Evolutionary conservation across 1,284 basidiomycete species (phyloP).

Genomic region (Phellinidium pouzarii): DNA sequence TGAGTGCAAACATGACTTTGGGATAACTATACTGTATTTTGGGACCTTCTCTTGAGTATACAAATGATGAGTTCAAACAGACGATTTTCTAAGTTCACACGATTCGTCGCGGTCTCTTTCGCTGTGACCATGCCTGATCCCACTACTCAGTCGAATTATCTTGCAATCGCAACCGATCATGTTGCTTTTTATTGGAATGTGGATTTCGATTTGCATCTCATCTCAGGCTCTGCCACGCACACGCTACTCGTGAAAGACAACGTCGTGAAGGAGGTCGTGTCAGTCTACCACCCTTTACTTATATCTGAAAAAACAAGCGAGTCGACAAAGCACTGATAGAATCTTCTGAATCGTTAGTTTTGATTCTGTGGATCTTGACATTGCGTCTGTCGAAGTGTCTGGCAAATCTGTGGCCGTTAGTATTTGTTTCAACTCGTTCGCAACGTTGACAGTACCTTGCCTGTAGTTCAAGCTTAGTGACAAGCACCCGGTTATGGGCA

Average conservation of each 20-base stretch:
- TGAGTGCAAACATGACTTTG: too few relatives aligned
- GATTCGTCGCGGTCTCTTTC: too few relatives aligned
- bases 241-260: constrained; percentile 52
- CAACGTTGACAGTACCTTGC: constrained; percentile 5
- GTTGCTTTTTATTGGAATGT: constrained; percentile 78
- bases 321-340: constrained; percentile 16
- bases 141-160: constrained; percentile 78
- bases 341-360: constrained; percentile 42
- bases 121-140: constrained; percentile 43
- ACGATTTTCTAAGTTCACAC: too few relatives aligned
- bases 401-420: constrained; percentile 39
- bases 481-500: constrained; percentile 67
- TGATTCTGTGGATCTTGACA: constrained; percentile 72
- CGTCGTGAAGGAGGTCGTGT: constrained; percentile 63
- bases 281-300: constrained; percentile 23
- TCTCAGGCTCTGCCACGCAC: constrained; percentile 73
- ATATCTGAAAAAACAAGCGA: constrained; percentile 10
- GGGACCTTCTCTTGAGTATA: too few relatives aligned
- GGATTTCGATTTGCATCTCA: constrained; percentile 64
- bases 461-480: constrained; percentile 46
- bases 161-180: constrained; percentile 59
- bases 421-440: constrained; percentile 16
- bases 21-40: too few relatives aligned
- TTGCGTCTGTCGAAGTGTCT: constrained; percentile 50
- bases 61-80: too few relatives aligned